A percentile compares a stretch with the other conserved stretches of the same genome.
Conservation (phyloP, 176 grass and related monocot species). For the barley (Hordeum vulgare) region DNA sequence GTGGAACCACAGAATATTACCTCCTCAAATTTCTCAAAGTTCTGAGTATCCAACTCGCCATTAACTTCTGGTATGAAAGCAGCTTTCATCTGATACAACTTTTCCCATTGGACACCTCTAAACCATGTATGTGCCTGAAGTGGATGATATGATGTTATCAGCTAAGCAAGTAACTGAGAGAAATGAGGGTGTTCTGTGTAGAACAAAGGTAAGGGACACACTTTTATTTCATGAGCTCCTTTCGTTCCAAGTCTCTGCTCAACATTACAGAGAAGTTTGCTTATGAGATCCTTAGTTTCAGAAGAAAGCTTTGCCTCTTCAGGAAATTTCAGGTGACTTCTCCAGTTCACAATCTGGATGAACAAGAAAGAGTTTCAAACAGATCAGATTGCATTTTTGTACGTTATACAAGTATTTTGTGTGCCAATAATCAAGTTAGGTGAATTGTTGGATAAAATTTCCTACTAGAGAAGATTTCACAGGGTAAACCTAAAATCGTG, state of each 20-base stretch:
- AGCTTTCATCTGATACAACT: slow-evolving; percentile 93
- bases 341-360: slow-evolving; percentile 95
- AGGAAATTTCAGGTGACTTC: slow-evolving; percentile 93
- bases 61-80: slow-evolving; percentile 94
- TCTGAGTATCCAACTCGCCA: slow-evolving; percentile 83
- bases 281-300: slow-evolving; percentile 92
- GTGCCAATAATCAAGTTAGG: neutral
- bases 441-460: neutral
- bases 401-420: slow-evolving; percentile 1
- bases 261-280: slow-evolving; percentile 93
- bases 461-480: neutral
- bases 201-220: slow-evolving; percentile 17
- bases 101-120: slow-evolving; percentile 72
- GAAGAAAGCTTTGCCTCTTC: slow-evolving; percentile 88
- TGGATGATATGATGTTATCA: slow-evolving; percentile 14
- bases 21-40: slow-evolving; percentile 93
- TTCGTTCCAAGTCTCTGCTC: slow-evolving; percentile 88
- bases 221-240: slow-evolving; percentile 95
- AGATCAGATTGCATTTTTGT: slow-evolving; percentile 10
- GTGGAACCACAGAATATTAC: slow-evolving; percentile 29
- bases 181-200: neutral
- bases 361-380: slow-evolving; percentile 3
- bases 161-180: neutral
- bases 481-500: neutral
- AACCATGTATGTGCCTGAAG: slow-evolving; percentile 87